phyloP scores from a whole-genome alignment of 1,284 basidiomycete genomes.

The Leccinum pachyderme region DNA sequence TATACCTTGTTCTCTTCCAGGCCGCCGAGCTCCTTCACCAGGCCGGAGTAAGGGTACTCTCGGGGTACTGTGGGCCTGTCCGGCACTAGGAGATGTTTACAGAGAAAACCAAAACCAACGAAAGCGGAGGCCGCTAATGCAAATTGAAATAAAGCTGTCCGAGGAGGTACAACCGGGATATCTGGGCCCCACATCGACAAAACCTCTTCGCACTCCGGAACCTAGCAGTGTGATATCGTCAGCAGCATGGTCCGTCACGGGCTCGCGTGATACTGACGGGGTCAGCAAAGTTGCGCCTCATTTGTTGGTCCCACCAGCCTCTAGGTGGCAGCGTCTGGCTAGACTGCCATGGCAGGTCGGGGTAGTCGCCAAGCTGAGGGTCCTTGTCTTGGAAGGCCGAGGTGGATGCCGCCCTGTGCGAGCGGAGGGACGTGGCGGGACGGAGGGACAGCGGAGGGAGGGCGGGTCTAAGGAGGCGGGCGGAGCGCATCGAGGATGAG shows the following conservation, averaged over 20 bases:
- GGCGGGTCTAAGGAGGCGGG: slow-evolving; percentile 19
- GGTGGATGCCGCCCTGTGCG: slow-evolving; percentile 18
- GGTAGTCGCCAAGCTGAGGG: slow-evolving; percentile 74
- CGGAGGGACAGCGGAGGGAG: slow-evolving; percentile 7
- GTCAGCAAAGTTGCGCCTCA: slow-evolving; percentile 85
- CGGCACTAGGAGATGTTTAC: slow-evolving; percentile 52
- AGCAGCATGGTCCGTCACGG: slow-evolving; percentile 2
- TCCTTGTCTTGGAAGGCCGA: slow-evolving; percentile 44
- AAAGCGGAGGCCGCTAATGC: slow-evolving; percentile 59
- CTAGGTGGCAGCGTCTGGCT: slow-evolving; percentile 64
- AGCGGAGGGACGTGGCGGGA: not conserved
- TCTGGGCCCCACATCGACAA: slow-evolving; percentile 90
- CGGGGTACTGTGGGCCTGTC: slow-evolving; percentile 63
- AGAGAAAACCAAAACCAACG: slow-evolving; percentile 52
- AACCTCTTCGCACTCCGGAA: slow-evolving; percentile 83
- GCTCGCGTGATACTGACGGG: slow-evolving; percentile 49
- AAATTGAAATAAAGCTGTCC: slow-evolving; percentile 62
- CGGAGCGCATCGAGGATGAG: slow-evolving; percentile 17
- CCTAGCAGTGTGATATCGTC: slow-evolving; percentile 41
- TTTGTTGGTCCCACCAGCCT: slow-evolving; percentile 82
- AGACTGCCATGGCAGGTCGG: slow-evolving; percentile 70
- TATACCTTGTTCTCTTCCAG: slow-evolving; percentile 70
- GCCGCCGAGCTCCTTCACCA: slow-evolving; percentile 72
- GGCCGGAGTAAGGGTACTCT: slow-evolving; percentile 70
- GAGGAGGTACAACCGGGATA: slow-evolving; percentile 54